phyloP scores from a whole-genome alignment of 495 filamentous ascomycete genomes.

The Penicillium chermesinum region DNA sequence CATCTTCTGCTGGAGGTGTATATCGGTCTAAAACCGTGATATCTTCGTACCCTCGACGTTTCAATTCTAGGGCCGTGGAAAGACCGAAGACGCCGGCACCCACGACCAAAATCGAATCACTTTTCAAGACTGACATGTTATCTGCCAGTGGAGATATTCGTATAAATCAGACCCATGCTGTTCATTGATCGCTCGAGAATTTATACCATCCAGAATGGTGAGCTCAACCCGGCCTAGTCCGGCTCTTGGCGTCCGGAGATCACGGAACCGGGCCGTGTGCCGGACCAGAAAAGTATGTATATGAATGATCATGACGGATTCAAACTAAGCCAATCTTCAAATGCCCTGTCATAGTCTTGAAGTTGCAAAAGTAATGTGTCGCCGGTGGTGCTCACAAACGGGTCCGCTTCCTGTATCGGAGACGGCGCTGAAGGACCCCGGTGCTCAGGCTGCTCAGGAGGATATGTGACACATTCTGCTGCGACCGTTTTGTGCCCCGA shows the following conservation, averaged over 20 bases:
- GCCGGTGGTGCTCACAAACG: constrained; percentile 13
- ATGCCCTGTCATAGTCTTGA: constrained; percentile 29
- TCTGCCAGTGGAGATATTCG: no score
- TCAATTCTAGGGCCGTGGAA: constrained; percentile 24
- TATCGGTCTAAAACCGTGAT: constrained; percentile 53
- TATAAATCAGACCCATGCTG: no score
- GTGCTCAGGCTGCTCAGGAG: constrained; percentile 26
- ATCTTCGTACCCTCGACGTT: constrained; percentile 21
- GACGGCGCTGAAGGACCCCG: constrained; percentile 8
- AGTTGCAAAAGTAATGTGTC: constrained; percentile 26
- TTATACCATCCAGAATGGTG: constrained; percentile 6
- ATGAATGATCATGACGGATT: constrained; percentile 7
- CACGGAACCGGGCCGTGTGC: constrained; percentile 19
- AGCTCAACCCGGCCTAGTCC: constrained; percentile 4
- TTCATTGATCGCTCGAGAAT: no score
- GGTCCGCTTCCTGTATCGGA: constrained; percentile 9
- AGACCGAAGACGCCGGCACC: constrained; percentile 32
- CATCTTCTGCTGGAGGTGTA: constrained; percentile 49
- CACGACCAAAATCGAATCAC: constrained; percentile 32
- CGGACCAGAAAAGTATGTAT: constrained; percentile 1
- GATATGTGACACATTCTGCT: constrained; percentile 28
- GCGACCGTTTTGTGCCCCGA: constrained; percentile 33
- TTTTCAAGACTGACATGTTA: constrained; percentile 24
- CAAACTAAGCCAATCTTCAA: constrained; percentile 33
- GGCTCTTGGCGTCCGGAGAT: constrained; percentile 19